Percentiles rank a stretch among this genome's conserved stretches.
phyloP scores from a whole-genome alignment of 768 basidiomycete genomes.

The Termitomyces sp. region DNA sequence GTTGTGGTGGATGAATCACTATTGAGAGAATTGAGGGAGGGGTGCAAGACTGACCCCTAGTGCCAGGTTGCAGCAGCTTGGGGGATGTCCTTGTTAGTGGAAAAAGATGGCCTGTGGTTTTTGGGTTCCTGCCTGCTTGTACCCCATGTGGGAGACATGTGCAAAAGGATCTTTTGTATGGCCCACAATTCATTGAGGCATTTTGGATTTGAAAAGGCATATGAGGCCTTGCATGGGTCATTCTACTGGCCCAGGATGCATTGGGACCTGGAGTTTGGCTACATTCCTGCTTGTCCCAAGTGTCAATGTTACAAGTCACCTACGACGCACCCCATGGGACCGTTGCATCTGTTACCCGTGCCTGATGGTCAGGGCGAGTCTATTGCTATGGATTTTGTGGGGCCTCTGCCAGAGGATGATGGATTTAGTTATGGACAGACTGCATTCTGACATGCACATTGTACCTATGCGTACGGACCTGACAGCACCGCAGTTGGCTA shows the following conservation, averaged over 20 bases:
- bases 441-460: background rate
- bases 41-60: background rate
- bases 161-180: slow-evolving; percentile 20
- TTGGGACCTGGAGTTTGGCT: slow-evolving; percentile 4
- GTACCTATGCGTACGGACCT: background rate
- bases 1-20: too few species aligned
- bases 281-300: slow-evolving; percentile 6
- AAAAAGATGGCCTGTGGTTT: too few species aligned
- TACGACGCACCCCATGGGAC: too few species aligned
- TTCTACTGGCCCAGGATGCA: slow-evolving; percentile 36
- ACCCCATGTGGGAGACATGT: background rate
- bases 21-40: background rate
- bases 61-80: background rate
- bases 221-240: slow-evolving; percentile 14
- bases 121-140: background rate
- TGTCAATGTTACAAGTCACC: slow-evolving; percentile 23
- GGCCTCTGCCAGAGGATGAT: too few species aligned
- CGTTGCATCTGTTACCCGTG: too few species aligned
- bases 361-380: slow-evolving; percentile 19
- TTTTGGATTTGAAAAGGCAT: too few species aligned
- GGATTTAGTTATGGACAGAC: background rate
- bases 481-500: too few species aligned
- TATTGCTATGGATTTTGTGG: background rate
- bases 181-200: slow-evolving; percentile 28
- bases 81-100: too few species aligned